These are phyloP conservation scores for Middelhovenomyces tepae DNA, from an alignment of 805 yeast genomes.

Conservation along the genomic window DNA sequence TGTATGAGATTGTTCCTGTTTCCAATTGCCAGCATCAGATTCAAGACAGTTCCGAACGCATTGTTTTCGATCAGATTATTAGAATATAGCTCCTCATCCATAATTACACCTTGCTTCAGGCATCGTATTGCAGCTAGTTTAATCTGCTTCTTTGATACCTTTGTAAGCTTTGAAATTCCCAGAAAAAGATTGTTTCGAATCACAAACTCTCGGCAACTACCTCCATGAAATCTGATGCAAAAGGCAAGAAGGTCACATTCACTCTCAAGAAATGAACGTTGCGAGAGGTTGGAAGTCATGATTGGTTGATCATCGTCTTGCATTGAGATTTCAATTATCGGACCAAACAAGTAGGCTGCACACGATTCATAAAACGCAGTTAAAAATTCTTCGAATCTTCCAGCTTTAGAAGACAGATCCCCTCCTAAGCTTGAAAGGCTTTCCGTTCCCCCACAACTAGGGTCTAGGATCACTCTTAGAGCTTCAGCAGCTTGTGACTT, in stretches of 20 bases:
- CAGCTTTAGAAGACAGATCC: constrained; percentile 11
- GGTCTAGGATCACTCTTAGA: constrained; percentile 61
- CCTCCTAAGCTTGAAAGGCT: neutral
- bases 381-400: constrained; percentile 33
- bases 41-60: constrained; percentile 41
- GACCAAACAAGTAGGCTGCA: constrained; percentile 48
- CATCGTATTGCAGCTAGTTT: constrained; percentile 64
- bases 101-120: constrained; percentile 43
- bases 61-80: constrained; percentile 48
- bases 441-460: constrained; percentile 22
- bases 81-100: constrained; percentile 56
- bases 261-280: constrained; percentile 37
- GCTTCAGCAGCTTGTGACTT: constrained; percentile 83
- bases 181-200: constrained; percentile 48
- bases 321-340: constrained; percentile 32
- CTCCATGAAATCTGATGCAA: constrained; percentile 58
- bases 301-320: constrained; percentile 3
- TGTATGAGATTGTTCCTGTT: constrained; percentile 54
- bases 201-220: constrained; percentile 52
- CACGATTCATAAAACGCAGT: constrained; percentile 52
- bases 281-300: constrained; percentile 4
- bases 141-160: constrained; percentile 40
- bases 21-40: constrained; percentile 39
- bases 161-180: constrained; percentile 46
- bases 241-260: constrained; percentile 65